Evolutionary conservation across 2,329 filamentous ascomycete genomes (phyloP).

Genomic region (Aureobasidium vineae): DNA sequence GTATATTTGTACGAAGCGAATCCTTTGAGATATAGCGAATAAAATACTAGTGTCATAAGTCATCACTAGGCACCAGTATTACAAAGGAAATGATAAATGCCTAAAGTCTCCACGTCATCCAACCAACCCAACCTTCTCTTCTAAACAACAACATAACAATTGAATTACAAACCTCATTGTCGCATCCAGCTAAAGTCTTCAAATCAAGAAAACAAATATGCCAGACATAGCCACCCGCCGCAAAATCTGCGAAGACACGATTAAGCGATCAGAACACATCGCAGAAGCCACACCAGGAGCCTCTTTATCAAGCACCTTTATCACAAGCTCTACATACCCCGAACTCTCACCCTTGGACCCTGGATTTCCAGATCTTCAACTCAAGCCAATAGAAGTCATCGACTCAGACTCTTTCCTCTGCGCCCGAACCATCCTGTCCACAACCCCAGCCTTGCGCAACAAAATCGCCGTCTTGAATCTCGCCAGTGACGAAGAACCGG

Average conservation of each 20-base stretch:
- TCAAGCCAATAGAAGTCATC: not conserved
- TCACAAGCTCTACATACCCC: not conserved
- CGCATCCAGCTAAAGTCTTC: too few relatives aligned
- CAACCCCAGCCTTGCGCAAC: not conserved
- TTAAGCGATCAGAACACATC: not conserved
- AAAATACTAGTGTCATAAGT: not conserved
- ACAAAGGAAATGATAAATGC: not conserved
- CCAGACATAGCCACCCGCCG: slow-evolving; percentile 16
- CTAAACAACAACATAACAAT: not conserved
- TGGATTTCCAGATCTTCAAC: not conserved
- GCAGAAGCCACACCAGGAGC: not conserved
- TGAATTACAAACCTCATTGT: not conserved
- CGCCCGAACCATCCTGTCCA: not conserved
- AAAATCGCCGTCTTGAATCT: slow-evolving; percentile 21
- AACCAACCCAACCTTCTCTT: not conserved
- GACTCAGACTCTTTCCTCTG: slow-evolving; percentile 11
- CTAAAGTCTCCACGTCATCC: not conserved
- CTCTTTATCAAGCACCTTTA: slow-evolving; percentile 3
- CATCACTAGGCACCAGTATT: not conserved
- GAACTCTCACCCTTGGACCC: not conserved
- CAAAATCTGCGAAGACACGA: slow-evolving; percentile 18
- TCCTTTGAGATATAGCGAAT: too few relatives aligned
- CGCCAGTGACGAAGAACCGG: slow-evolving; percentile 8
- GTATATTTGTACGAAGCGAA: too few relatives aligned
- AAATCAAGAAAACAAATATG: not conserved